Base-by-base conservation (phyloP, 768 basidiomycete species). In the Pisolithus sp. region DNA sequence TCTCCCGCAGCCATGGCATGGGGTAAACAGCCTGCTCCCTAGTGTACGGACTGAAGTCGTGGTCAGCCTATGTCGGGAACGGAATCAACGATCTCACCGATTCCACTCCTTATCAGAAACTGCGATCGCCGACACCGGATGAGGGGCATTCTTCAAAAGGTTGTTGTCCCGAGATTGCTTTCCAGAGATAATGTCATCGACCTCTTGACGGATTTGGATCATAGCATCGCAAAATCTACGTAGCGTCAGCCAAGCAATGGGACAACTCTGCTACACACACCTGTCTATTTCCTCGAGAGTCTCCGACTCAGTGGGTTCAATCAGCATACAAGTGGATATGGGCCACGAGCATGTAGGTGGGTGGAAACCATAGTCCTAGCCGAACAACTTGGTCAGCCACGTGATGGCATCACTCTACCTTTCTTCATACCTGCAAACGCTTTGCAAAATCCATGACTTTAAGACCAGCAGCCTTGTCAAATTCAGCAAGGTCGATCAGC, bases 331-430 rank as follows among this genome's bases (percentile, higher is more conserved):
- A 2, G 95, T 96, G 18, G 91, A 85, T 56, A 90, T 93, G 6
- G 96, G 96, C 96, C 96, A 98, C 6, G 93, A 93, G 68, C 93
- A 95, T 5, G 96, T 99, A 2, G 96, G 96, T 39, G 93, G 93
- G 65, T 96, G 93, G 77, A 96, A 89, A 52, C 93, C 91, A 61
- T 86, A 93, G 66, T 93, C 89, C 83, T 90, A 50, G 34, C 7
- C 31, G 41, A 24, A 26, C n/a, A 30, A 10, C 7, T 3, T 28
- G 21, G 20, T 36, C 36, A 31, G n/a, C n/a, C 31, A 15, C 43
- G 17, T 9, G 31, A 40, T 38, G 50, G 18, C 7, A 9, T 13
- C 10, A 5, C 3, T 9, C 10, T 31, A 4, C 49, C 20, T 6
- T 10, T 45, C n/a, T n/a, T 56, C 67, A 59, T 61, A 85, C 87